Percentiles rank a stretch among this genome's conserved stretches.
These are phyloP conservation scores for Cokeromyces recurvatus DNA, from an alignment of 371 early-diverging fungal species.

Conservation along the genomic window DNA sequence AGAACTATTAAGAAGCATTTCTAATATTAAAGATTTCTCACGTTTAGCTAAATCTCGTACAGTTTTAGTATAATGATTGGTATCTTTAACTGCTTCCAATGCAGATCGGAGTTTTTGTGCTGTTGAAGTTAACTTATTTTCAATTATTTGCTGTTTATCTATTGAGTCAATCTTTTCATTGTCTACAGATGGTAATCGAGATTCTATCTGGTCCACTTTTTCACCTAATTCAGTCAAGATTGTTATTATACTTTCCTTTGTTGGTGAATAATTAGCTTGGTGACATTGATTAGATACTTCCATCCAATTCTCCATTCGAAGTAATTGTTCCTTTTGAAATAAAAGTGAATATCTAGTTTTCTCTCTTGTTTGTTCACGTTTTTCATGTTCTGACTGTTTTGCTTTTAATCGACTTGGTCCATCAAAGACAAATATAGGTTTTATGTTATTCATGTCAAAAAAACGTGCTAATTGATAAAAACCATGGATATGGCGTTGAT, in stretches of 20 bases:
- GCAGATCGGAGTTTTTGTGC: slow-evolving; percentile 23
- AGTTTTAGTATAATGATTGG: slow-evolving; percentile 32
- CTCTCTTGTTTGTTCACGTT: slow-evolving; percentile 27
- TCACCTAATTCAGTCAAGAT: slow-evolving; percentile 18
- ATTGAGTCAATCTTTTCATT: background rate
- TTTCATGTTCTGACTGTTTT: slow-evolving; percentile 38
- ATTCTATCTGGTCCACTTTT: slow-evolving; percentile 8
- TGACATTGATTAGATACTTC: slow-evolving; percentile 10
- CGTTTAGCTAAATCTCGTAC: slow-evolving; percentile 23
- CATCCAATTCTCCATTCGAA: slow-evolving; percentile 31
- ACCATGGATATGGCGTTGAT: slow-evolving; percentile 47
- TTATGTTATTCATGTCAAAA: slow-evolving; percentile 42
- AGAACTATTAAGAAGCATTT: slow-evolving; percentile 10
- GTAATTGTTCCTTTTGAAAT: slow-evolving; percentile 28
- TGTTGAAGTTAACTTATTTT: slow-evolving; percentile 11
- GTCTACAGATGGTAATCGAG: background rate
- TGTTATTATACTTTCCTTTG: slow-evolving; percentile 2
- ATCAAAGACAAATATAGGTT: slow-evolving; percentile 63
- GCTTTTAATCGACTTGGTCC: slow-evolving; percentile 42
- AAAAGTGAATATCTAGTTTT: slow-evolving; percentile 28
- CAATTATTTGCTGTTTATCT: slow-evolving; percentile 5
- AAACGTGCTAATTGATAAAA: slow-evolving; percentile 47
- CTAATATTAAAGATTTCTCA: slow-evolving; percentile 17
- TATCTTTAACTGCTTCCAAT: slow-evolving; percentile 12
- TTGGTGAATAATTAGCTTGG: background rate